phyloP scores from a whole-genome alignment of 2,329 filamentous ascomycete genomes.

The Lachnellula subtilissima region DNA sequence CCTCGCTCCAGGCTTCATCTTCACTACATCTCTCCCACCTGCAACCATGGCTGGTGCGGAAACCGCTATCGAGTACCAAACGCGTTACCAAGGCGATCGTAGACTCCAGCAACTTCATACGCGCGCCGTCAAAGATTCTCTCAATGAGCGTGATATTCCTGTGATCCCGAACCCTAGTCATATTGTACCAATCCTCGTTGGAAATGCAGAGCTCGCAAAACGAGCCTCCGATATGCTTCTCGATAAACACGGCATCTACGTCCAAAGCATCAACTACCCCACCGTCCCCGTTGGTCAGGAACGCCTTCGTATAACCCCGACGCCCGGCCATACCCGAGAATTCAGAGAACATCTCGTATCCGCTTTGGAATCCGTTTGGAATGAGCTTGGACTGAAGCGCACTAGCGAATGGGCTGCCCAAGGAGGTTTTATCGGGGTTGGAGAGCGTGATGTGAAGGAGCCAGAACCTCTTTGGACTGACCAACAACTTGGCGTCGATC shows the following conservation, averaged over 20 bases:
- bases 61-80: constrained; percentile 91
- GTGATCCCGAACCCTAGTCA: constrained; percentile 98
- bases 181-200: constrained; percentile 90
- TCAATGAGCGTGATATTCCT: constrained; percentile 77
- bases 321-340: constrained; percentile 81
- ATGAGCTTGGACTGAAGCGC: constrained; percentile 81
- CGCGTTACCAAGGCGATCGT: constrained; percentile 77
- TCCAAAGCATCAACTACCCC: constrained; percentile 98
- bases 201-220: constrained; percentile 89
- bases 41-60: constrained; percentile 94
- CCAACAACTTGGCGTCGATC: constrained; percentile 73
- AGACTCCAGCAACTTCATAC: constrained; percentile 94
- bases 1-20: constrained; percentile 95
- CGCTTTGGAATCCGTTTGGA: constrained; percentile 85
- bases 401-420: constrained; percentile 87
- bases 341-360: constrained; percentile 81
- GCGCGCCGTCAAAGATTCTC: constrained; percentile 81
- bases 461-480: constrained; percentile 86
- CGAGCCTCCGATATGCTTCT: constrained; percentile 88
- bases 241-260: constrained; percentile 87
- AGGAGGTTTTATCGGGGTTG: constrained; percentile 93
- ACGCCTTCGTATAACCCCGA: constrained; percentile 90
- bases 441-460: constrained; percentile 57
- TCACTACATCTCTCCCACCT: constrained; percentile 93
- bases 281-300: constrained; percentile 98